Base-by-base conservation (phyloP, 2,329 filamentous ascomycete species). In the Daldinia eschscholtzii region DNA sequence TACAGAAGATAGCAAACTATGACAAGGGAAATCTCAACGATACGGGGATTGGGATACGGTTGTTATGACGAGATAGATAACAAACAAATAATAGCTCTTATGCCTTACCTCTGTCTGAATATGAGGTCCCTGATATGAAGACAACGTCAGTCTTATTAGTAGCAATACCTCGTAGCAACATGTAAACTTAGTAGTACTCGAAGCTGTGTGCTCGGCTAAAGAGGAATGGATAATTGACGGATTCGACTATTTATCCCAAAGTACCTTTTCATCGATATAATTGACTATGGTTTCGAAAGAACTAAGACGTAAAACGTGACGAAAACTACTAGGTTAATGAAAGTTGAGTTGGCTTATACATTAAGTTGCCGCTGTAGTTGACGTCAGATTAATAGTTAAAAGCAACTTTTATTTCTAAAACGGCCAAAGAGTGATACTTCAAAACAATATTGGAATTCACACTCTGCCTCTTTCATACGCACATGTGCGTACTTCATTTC, bases 91-190 rank as follows among this genome's bases (percentile, higher is more conserved):
- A 52, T 18, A 26, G 13, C 5, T 39, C 26, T 13, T 13, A n/a
- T 39, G 23, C n/a, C 41, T 46, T 30, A 42, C 30, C 37, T 56
- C 46, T 58, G 9, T 58, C 30, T 33, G 6, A 10, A 9, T 33
- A 26, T 15, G 20, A 18, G 30, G n/a, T 62, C 33, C 46, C 23
- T 44, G 10, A 33, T 28, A 44, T 4, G 20, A 39, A 28, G 12
- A 23, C 30, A 52, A 50, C 7, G 9, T 61, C 26, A n/a, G 18
- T 44, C 20, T n/a, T 35, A 26, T 42, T 13, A 28, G 18, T 6
- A 44, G 50, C 15, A 12, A 18, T 68, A 67, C 4, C 41, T 65
- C 28, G 5, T 6, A 20, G 9, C 3, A 23, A 18, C 2, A 18
- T 37, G 6, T 5, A n/a, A 39, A 37, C 20, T 39, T 39, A 28